phyloP scores from a whole-genome alignment of 345 rosid species.

The Reutealis trisperma region DNA sequence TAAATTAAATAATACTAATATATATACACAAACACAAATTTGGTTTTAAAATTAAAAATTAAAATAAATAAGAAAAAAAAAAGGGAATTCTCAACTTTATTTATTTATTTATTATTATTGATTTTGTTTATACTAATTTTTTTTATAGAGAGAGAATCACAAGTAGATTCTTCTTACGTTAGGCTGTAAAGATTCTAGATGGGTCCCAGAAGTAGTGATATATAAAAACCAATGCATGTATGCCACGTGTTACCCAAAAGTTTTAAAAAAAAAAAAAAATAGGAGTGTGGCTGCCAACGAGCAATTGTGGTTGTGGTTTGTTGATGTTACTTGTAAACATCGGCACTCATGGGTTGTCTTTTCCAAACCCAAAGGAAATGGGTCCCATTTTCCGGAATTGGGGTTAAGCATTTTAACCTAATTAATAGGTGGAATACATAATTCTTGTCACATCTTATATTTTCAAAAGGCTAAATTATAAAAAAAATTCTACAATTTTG shows the following conservation, averaged over 20 bases:
- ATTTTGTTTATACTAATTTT: not conserved
- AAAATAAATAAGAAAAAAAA: no score
- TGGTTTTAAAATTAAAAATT: not conserved
- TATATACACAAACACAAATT: not conserved
- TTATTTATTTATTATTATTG: not conserved
- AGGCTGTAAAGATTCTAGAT: conserved; percentile 20
- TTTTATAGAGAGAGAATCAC: conserved; percentile 13
- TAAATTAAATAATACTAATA: no score
- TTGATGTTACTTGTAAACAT: conserved; percentile 6
- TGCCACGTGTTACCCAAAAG: conserved; percentile 17
- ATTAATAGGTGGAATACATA: not conserved
- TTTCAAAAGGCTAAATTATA: no score
- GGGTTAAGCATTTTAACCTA: not conserved
- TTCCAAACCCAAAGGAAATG: conserved; percentile 37
- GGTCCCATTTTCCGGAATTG: conserved; percentile 13
- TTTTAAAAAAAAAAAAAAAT: not conserved
- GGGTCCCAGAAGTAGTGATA: not conserved
- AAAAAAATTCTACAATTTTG: no score
- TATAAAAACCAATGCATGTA: conserved; percentile 26
- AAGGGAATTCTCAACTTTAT: not conserved
- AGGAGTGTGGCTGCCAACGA: not conserved
- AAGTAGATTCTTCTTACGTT: conserved; percentile 24
- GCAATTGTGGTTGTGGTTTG: conserved; percentile 10
- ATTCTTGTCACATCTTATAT: no score
- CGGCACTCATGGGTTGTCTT: conserved; percentile 23